Evolutionary conservation across 768 basidiomycete species (phyloP).

Genomic region (Cystobasidium ongulense): DNA sequence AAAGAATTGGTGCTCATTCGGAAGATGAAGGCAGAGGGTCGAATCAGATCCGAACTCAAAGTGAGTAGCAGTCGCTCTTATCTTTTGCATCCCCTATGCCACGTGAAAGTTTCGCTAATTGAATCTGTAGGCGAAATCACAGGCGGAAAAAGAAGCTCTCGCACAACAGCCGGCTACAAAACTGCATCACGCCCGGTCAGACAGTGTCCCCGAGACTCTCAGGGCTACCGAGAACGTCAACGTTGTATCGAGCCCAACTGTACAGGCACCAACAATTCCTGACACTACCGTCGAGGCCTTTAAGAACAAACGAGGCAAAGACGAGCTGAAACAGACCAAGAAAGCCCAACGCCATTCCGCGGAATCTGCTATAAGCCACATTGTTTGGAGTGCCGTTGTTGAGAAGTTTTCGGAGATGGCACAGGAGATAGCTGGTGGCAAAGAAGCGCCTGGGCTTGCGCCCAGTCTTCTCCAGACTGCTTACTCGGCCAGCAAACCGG

Average conservation of each 20-base stretch:
- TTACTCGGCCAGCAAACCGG: too few relatives aligned
- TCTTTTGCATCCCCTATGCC: not conserved
- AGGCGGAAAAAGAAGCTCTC: too few relatives aligned
- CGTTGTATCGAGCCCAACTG: too few relatives aligned
- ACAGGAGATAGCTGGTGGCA: slow-evolving; percentile 13
- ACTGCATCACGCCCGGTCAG: not conserved
- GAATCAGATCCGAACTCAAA: not conserved
- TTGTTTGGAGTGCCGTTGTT: slow-evolving; percentile 28
- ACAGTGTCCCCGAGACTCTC: too few relatives aligned
- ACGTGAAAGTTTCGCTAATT: too few relatives aligned
- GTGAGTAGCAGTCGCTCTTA: not conserved
- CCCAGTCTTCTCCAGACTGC: too few relatives aligned
- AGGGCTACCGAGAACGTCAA: not conserved
- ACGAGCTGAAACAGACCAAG: not conserved
- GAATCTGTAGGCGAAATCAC: too few relatives aligned
- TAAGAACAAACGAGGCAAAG: not conserved
- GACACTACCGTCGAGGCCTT: too few relatives aligned
- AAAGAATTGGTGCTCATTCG: slow-evolving; percentile 17
- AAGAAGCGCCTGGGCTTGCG: not conserved
- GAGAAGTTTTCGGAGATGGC: slow-evolving; percentile 29
- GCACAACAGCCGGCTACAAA: too few relatives aligned
- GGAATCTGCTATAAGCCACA: slow-evolving; percentile 3
- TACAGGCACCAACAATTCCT: too few relatives aligned
- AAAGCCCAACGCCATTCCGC: not conserved
- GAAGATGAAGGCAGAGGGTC: slow-evolving; percentile 20